Percentiles rank a stretch among this genome's conserved stretches.
Conservation (phyloP, 2,329 filamentous ascomycete genomes). For the Alternaria consortialis region DNA sequence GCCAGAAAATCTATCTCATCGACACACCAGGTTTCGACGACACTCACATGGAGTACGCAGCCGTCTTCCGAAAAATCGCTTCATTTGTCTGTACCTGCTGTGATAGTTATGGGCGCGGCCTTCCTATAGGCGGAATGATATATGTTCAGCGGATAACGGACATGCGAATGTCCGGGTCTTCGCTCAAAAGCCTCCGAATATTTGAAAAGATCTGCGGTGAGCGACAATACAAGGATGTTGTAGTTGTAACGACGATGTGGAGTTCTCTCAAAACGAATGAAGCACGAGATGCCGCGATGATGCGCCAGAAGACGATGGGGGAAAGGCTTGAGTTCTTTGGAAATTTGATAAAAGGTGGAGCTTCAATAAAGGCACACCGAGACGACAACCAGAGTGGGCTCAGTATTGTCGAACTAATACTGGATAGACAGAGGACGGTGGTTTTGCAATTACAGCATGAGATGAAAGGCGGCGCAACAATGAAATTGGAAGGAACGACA, state of each 20-base stretch:
- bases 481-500: background rate
- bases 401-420: background rate
- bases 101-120: constrained; percentile 7
- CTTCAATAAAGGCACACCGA: background rate
- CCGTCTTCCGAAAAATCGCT: constrained; percentile 55
- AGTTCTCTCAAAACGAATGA: constrained; percentile 13
- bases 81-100: constrained; percentile 52
- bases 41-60: constrained; percentile 53
- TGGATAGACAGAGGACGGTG: background rate
- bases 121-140: constrained; percentile 53
- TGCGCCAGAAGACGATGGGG: constrained; percentile 3
- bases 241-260: constrained; percentile 58
- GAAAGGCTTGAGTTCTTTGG: constrained; percentile 3
- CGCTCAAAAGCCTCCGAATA: constrained; percentile 55
- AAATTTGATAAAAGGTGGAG: background rate
- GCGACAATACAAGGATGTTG: constrained; percentile 52
- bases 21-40: constrained; percentile 62
- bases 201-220: constrained; percentile 57
- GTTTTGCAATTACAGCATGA: background rate
- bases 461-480: background rate
- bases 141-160: constrained; percentile 59
- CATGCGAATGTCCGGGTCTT: constrained; percentile 52
- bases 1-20: constrained; percentile 39
- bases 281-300: background rate
- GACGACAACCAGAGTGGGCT: background rate